These are phyloP conservation scores for Ochromonas danica DNA, from an alignment of 108 stramenopile genomes.

Conservation along the genomic window DNA sequence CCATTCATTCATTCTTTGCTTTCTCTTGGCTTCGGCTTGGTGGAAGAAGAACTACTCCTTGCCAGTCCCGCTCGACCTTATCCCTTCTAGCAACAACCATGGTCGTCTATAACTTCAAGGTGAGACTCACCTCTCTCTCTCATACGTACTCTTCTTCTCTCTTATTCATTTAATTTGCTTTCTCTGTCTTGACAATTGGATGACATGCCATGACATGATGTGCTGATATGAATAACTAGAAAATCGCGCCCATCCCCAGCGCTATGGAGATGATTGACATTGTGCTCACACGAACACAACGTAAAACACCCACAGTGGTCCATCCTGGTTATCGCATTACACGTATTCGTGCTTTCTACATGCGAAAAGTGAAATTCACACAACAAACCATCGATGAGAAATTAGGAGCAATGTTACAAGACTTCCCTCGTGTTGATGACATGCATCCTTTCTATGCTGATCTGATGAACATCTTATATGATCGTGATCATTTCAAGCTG, in stretches of 20 bases:
- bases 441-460: conserved; percentile 99
- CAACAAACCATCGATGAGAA: conserved; percentile 92
- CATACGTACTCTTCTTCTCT: no score
- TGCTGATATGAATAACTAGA: no score
- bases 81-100: no score
- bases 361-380: conserved; percentile 98
- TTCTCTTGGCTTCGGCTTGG: no score
- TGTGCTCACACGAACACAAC: conserved; percentile 89
- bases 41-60: no score
- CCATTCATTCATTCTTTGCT: no score
- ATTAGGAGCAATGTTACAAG: conserved; percentile 78
- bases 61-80: no score
- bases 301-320: conserved; percentile 93
- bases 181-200: no score
- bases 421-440: conserved; percentile 96
- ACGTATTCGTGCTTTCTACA: conserved; percentile 91
- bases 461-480: conserved; percentile 96
- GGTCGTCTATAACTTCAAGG: no score
- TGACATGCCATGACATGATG: no score
- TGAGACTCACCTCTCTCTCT: no score
- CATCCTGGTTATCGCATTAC: conserved; percentile 98
- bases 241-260: conserved; percentile 89
- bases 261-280: conserved; percentile 95
- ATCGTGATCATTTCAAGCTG: conserved; percentile 98
- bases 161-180: no score